phyloP scores from a whole-genome alignment of 352 stramenopile genomes.

The Globisporangium megalacanthum region DNA sequence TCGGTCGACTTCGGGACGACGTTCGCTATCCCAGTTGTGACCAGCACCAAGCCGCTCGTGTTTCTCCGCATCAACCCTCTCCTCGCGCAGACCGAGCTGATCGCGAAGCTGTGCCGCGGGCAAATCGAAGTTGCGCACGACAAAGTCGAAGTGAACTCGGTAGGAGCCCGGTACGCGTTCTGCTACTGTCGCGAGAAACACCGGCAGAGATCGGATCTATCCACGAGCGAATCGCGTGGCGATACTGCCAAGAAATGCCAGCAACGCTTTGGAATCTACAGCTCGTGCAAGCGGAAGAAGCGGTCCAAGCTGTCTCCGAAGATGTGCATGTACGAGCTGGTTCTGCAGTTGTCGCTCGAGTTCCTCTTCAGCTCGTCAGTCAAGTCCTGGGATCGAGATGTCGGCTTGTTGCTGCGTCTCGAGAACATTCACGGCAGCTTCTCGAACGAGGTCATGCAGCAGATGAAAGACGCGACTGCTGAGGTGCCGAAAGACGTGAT shows the following conservation, averaged over 20 bases:
- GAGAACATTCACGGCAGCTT: constrained; percentile 39
- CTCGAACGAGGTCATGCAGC: constrained; percentile 26
- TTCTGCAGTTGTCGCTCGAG: constrained; percentile 34
- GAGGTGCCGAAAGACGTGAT: background rate
- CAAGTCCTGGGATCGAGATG: constrained; percentile 42
- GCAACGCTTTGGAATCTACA: constrained; percentile 6
- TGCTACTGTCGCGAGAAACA: constrained; percentile 5
- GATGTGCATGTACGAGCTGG: constrained; percentile 30
- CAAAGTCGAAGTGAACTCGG: constrained; percentile 8
- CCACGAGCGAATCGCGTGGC: background rate
- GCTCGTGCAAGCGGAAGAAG: constrained; percentile 14
- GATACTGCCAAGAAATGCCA: background rate
- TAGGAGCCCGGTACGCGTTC: constrained; percentile 12
- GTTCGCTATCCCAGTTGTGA: constrained; percentile 19
- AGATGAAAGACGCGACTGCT: constrained; percentile 8
- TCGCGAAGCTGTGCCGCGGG: constrained; percentile 3
- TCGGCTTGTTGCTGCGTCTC: constrained; percentile 40
- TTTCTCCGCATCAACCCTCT: constrained; percentile 15
- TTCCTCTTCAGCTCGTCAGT: constrained; percentile 28
- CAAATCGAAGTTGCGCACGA: constrained; percentile 8
- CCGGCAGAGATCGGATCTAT: background rate
- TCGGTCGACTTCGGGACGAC: constrained; percentile 26
- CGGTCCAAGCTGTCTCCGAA: constrained; percentile 13
- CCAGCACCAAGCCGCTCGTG: constrained; percentile 9
- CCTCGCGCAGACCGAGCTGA: constrained; percentile 10